phyloP scores from a whole-genome alignment of 805 yeast genomes.

The Saccharomyces kudriavzevii region DNA sequence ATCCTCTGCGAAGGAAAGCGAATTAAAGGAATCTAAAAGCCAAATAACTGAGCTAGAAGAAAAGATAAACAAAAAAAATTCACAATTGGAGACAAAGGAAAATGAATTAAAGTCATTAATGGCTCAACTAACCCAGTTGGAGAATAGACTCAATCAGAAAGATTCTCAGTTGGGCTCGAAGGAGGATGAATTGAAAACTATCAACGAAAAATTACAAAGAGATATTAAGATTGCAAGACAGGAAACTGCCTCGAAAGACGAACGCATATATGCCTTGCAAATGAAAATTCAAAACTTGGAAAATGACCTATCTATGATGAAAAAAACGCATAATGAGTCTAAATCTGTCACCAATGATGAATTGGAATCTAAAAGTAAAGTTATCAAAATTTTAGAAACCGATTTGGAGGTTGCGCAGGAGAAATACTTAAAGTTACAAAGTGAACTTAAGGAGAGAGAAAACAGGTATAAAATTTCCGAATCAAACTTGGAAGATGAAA shows the following conservation, averaged over 20 bases:
- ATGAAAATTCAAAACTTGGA: constrained; percentile 35
- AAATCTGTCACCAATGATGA: neutral
- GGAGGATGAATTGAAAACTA: neutral
- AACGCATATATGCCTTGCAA: neutral
- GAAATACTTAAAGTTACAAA: neutral
- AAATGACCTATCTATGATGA: constrained; percentile 35
- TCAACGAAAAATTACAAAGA: neutral
- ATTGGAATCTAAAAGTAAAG: constrained; percentile 28
- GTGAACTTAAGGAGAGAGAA: neutral
- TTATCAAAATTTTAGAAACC: constrained; percentile 3
- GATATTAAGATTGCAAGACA: neutral
- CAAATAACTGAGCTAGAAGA: neutral
- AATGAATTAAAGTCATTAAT: neutral
- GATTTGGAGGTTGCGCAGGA: constrained; percentile 1
- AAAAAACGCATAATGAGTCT: constrained; percentile 26
- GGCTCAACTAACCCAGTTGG: neutral
- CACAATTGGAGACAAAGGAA: constrained; percentile 7
- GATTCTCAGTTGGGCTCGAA: constrained; percentile 11
- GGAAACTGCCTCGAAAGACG: neutral
- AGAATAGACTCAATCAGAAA: constrained; percentile 4
- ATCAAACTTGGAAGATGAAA: constrained; percentile 4
- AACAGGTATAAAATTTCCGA: neutral
- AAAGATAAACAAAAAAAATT: constrained; percentile 5
- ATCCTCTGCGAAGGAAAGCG: neutral
- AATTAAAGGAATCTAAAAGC: constrained; percentile 3